A percentile compares a stretch with the other conserved stretches of the same genome.
Conservation (phyloP, 805 yeast genomes). For the Groenewaldozyma tartarivorans region DNA sequence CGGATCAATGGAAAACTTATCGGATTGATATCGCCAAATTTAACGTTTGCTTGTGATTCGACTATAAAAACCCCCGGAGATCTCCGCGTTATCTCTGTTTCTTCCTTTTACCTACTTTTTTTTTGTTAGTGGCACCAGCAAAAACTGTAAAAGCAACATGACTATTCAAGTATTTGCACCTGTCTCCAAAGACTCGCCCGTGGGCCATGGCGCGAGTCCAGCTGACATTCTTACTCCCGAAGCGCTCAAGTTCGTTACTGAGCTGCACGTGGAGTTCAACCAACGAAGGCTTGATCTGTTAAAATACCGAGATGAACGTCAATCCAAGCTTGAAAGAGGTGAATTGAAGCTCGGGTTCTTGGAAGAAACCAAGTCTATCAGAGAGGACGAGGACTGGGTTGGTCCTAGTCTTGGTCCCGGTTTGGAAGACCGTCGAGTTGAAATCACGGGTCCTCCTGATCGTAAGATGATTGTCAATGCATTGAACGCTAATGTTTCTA, state of each 20-base stretch:
- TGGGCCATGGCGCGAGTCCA: conserved; percentile 23
- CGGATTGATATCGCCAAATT: no score
- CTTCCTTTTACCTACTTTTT: no score
- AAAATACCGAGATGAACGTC: conserved; percentile 44
- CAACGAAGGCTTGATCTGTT: conserved; percentile 44
- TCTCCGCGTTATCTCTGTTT: neutral
- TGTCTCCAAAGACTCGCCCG: neutral
- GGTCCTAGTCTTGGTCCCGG: conserved; percentile 62
- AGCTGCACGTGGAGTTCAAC: conserved; percentile 53
- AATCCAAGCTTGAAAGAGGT: conserved; percentile 46
- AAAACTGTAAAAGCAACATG: conserved; percentile 1
- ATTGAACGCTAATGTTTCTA: conserved; percentile 53
- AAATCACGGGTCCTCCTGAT: conserved; percentile 67
- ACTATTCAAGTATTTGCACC: conserved; percentile 3
- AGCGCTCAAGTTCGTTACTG: conserved; percentile 54
- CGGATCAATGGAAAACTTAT: no score
- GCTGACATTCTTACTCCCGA: conserved; percentile 48
- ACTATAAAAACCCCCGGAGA: conserved; percentile 1
- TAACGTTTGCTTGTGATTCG: no score
- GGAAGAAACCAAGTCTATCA: conserved; percentile 34
- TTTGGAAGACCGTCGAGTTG: conserved; percentile 57
- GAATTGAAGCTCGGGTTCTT: conserved; percentile 23
- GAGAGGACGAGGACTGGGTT: conserved; percentile 57
- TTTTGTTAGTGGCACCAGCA: no score
- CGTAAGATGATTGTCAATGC: conserved; percentile 68